A percentile compares a stretch with the other conserved stretches of the same genome.
phyloP scores from a whole-genome alignment of 306 rosid species.

The Vicia faba region DNA sequence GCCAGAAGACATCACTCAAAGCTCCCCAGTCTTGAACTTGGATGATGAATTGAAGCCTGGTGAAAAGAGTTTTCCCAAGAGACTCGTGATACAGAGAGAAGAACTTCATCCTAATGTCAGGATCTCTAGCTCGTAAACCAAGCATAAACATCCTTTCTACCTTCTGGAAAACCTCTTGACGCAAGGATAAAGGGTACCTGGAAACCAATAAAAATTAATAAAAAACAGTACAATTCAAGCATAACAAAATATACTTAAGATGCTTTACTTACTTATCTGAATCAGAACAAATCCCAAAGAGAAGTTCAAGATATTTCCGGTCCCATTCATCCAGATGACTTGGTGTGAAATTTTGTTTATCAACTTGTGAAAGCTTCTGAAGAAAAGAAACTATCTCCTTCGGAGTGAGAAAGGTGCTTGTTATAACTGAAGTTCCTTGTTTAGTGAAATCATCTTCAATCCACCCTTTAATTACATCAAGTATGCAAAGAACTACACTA shows the following conservation, averaged over 20 bases:
- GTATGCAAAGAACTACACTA: conserved; percentile 92
- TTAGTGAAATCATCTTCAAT: conserved; percentile 81
- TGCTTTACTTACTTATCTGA: conserved; percentile 70
- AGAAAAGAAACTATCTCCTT: conserved; percentile 94
- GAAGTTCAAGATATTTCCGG: conserved; percentile 82
- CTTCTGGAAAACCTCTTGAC: conserved; percentile 91
- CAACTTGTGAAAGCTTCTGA: conserved; percentile 93
- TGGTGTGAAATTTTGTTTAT: conserved; percentile 73
- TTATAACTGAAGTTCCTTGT: conserved; percentile 68
- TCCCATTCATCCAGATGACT: conserved; percentile 85
- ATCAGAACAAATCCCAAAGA: conserved; percentile 86
- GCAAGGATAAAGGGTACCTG: conserved; percentile 66
- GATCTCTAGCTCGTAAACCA: conserved; percentile 94
- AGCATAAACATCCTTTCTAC: conserved; percentile 96
- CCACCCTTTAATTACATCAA: conserved; percentile 97
- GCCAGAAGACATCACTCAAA: conserved; percentile 96
- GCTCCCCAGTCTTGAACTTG: conserved; percentile 96
- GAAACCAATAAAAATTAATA: conserved; percentile 38
- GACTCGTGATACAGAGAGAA: conserved; percentile 86
- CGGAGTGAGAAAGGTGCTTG: conserved; percentile 70
- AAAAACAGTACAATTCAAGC: conserved; percentile 31
- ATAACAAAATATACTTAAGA: conserved; percentile 9
- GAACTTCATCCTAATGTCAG: conserved; percentile 84
- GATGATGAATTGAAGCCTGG: conserved; percentile 86
- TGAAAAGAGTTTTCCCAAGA: conserved; percentile 75